Evolutionary conservation across 2,329 filamentous ascomycete genomes (phyloP), one percentile per base, ranked within the genome.

Genomic region (Lachnum nothofagi): DNA sequence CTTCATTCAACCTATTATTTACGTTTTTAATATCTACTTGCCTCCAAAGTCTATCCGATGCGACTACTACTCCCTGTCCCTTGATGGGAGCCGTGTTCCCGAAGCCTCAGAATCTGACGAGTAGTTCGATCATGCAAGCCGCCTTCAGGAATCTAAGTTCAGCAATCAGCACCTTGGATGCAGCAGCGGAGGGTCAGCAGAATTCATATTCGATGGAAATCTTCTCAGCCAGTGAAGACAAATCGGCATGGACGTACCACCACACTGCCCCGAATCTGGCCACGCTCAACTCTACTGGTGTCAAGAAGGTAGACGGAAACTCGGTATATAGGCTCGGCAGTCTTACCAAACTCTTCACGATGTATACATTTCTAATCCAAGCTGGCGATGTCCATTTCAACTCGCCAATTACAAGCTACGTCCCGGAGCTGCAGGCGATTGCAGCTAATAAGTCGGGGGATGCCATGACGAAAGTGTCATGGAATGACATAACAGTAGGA

Each of bases 321-420:
- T 29, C 34, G 6, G 55, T 70, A 22, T 76, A 68, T 54, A 60
- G 65, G 1, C 54, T 70, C 3, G 67, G 63, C n/a, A 74, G 72
- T 51, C 59, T 74, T 12, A 70, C 70, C n/a, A 74, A 75, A 55
- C 54, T 72, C 5, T 67, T 71, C 49, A 71, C 67, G 4, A 63
- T 72, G 4, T 70, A 68, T 42, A 63, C 63, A 5, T 69, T 68
- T 51, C 60, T 74, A 10, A 59, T 62, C 6, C 65, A 70, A 44
- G 61, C 62, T 19, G 69, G 71, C 0, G 42, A 44, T 20, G n/a
- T 17, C 16, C n/a, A 44, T n/a, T 37, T 24, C 29, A 66, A 70
- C 44, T 50, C 58, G 12, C 67, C 68, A 3, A 65, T 72, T 41
- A 70, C 69, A 1, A 62, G 63, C 17, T 69, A 68, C 40, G 56